These are phyloP conservation scores for Verticillium isaacii DNA, from an alignment of 2,329 filamentous ascomycete genomes.

Conservation along the genomic window DNA sequence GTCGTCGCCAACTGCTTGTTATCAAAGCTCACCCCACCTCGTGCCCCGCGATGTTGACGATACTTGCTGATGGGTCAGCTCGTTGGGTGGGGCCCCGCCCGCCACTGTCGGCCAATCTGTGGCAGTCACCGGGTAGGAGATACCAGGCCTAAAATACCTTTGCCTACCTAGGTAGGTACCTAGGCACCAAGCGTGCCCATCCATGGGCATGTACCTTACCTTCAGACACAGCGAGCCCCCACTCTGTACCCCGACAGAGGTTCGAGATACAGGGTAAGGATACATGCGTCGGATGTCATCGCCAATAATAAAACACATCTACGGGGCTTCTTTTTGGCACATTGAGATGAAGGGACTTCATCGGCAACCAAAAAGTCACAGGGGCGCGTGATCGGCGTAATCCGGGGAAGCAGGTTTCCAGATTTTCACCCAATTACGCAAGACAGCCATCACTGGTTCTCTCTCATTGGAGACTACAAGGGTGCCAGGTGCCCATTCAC, in stretches of 20 bases:
- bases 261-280: no score
- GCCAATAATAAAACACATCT: no score
- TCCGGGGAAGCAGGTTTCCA: neutral
- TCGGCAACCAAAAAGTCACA: neutral
- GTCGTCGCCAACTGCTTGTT: neutral
- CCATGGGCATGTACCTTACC: no score
- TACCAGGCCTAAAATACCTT: no score
- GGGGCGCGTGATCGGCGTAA: neutral
- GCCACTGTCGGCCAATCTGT: neutral
- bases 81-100: neutral
- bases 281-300: no score
- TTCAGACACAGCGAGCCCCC: no score
- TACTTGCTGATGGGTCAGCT: neutral
- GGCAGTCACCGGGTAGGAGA: no score
- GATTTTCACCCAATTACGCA: neutral
- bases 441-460: neutral
- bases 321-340: no score
- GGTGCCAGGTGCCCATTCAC: neutral
- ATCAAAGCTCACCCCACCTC: neutral
- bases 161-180: no score
- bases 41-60: neutral
- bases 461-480: neutral
- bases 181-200: no score
- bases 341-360: neutral
- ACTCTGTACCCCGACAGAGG: no score